Percentiles rank a stretch among this genome's conserved stretches.
These are phyloP conservation scores for Bryoerythrophyllum caledonicum DNA, from an alignment of 225 moss, liverwort and hornwort genomes.

Conservation along the genomic window DNA sequence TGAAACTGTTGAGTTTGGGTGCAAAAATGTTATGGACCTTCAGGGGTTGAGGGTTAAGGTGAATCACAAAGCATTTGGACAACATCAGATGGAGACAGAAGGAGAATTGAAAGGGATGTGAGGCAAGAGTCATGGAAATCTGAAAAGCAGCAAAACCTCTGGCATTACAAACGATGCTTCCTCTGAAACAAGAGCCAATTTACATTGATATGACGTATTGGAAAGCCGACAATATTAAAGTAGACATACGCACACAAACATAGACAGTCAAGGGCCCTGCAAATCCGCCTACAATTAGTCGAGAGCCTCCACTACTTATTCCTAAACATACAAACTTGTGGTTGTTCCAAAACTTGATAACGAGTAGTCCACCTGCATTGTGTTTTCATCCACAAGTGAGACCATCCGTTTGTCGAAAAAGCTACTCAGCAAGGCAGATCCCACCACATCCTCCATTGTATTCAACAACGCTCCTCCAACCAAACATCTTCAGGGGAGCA, in stretches of 20 bases:
- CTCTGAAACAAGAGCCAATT: background rate
- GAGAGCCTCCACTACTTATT: constrained; percentile 13
- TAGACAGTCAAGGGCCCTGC: constrained; percentile 2
- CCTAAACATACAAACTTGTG: constrained; percentile 5
- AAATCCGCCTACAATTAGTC: background rate
- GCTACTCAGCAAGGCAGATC: background rate
- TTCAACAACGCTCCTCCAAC: background rate
- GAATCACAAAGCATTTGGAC: too few relatives aligned
- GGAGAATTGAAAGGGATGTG: too few relatives aligned
- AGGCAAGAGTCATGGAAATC: too few relatives aligned
- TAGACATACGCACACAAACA: constrained; percentile 1
- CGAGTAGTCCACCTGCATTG: background rate
- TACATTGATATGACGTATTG: background rate
- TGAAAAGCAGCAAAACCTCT: background rate
- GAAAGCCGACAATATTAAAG: constrained; percentile 7
- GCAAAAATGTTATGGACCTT: too few relatives aligned
- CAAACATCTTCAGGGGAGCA: constrained; percentile 6
- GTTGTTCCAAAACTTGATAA: constrained; percentile 12
- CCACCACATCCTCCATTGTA: background rate
- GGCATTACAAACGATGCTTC: background rate
- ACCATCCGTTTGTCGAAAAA: background rate
- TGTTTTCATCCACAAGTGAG: background rate
- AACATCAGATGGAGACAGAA: too few relatives aligned
- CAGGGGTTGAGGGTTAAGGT: too few relatives aligned
- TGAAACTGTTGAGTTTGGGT: too few relatives aligned